These are phyloP conservation scores for Dendrocalamus sinicus DNA, from an alignment of 176 grass and related monocot species.

Conservation along the genomic window DNA sequence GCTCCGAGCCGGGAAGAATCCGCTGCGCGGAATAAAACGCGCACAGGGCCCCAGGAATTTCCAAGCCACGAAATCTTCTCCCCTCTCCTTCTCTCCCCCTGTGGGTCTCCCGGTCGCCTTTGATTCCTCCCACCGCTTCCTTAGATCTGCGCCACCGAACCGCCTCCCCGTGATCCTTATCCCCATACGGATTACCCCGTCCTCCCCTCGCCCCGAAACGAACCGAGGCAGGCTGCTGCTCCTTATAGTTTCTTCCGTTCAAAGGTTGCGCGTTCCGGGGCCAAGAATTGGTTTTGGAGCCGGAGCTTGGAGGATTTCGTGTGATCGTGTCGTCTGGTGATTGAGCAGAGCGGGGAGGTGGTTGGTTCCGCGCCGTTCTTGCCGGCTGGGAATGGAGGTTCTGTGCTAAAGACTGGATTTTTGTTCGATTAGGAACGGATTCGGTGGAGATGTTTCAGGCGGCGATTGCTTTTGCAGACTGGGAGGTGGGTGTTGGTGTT, in stretches of 20 bases:
- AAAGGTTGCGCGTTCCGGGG: neutral
- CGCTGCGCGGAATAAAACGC: conserved; percentile 35
- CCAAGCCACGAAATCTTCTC: conserved; percentile 38
- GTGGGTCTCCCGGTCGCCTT: conserved; percentile 18
- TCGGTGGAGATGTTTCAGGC: conserved; percentile 19
- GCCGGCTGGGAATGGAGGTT: neutral
- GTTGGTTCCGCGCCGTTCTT: conserved; percentile 15
- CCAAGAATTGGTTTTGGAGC: conserved; percentile 28
- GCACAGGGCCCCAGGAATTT: conserved; percentile 42
- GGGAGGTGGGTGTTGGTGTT: neutral
- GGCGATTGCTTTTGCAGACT: neutral
- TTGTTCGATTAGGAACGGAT: conserved; percentile 25
- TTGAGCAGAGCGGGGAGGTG: neutral
- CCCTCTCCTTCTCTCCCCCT: neutral
- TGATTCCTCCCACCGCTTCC: conserved; percentile 37
- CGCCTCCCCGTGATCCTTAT: conserved; percentile 14
- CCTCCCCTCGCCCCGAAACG: neutral
- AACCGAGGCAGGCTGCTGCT: neutral
- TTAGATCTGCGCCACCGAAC: conserved; percentile 51
- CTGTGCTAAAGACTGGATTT: neutral
- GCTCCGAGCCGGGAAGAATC: conserved; percentile 30
- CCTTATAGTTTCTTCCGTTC: neutral
- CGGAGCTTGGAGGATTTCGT: neutral
- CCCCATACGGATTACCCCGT: neutral
- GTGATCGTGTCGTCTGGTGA: neutral